Evolutionary conservation across 75 land plant species (phyloP), one percentile per base, ranked within the genome.

Genomic region (Larix kaempferi): DNA sequence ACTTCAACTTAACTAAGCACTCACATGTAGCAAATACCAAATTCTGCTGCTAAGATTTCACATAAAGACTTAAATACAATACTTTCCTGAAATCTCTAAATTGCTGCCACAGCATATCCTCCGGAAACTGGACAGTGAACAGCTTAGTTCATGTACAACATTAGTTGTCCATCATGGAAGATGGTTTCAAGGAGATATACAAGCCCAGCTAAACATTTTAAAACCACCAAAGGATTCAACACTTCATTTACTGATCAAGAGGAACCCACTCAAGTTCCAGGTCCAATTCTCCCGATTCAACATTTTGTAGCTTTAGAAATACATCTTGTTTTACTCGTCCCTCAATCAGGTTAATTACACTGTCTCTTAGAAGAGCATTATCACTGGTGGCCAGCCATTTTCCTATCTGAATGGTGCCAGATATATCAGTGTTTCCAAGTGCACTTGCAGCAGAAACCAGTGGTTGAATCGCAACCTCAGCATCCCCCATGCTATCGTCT

Each of bases 401-500:
- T 11, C 99, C 99, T 74, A 96, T 89, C 81, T 94, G 98, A 86
- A 94, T 87, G 56, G 83, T 59, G 6, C 86, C 88, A 57, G 80
- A 81, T 74, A 75, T 71, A 10, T 79, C 90, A 8, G 83, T 71
- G 60, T 89, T 90, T 14, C 88, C 90, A 65, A 84, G 84, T 56
- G 92, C 94, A 64, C 79, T 88, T 37, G 99, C 99, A 21, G 99
- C 89, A 59, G 90, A 78, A 60, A 96, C 85, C 75, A 96, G 54
- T 57, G 99, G 99, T 64, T 96, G 95, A 55, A 96, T 80, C 73
- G 94, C 95, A n/a, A 97, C 84, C 76, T 91, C 90, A 2, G 93
- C 99, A 35, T 97, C 98, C 7, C 99, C 99, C 99, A 97, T 97
- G 15, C 72, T 84, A 71, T 97, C 99, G 76, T 97, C 99, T 21